Conservation (phyloP, 2,329 filamentous ascomycete genomes). For the Tympanopsis confertula region DNA sequence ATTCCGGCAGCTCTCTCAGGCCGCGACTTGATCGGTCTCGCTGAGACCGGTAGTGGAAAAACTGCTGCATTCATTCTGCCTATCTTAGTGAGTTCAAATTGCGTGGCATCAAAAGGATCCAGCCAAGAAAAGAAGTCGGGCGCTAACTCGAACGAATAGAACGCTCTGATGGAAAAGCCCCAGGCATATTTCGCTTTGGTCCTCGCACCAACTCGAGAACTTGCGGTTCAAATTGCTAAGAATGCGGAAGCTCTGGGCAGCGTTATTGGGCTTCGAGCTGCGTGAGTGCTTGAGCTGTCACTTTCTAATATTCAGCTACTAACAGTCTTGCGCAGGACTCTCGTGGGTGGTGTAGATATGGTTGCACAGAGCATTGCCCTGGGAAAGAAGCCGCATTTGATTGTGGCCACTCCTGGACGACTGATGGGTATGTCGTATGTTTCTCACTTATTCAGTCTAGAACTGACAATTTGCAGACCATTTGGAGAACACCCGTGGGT, state of each 20-base stretch:
- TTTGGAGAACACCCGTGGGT: constrained; percentile 58
- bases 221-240: constrained; percentile 54
- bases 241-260: constrained; percentile 52
- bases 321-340: constrained; percentile 46
- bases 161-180: constrained; percentile 48
- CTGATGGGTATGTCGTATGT: too few relatives aligned
- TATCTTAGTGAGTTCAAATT: neutral
- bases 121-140: too few relatives aligned
- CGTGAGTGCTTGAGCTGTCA: too few relatives aligned
- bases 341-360: constrained; percentile 63
- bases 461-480: too few relatives aligned
- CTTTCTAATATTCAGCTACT: too few relatives aligned
- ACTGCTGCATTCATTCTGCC: neutral
- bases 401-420: constrained; percentile 54
- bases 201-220: constrained; percentile 54
- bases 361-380: constrained; percentile 53
- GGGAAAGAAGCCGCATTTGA: constrained; percentile 54
- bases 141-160: too few relatives aligned
- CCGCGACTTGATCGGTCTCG: constrained; percentile 1
- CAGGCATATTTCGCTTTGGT: constrained; percentile 48
- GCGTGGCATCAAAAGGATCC: neutral
- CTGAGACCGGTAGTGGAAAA: constrained; percentile 1
- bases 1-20: neutral
- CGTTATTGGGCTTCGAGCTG: constrained; percentile 28
- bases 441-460: too few relatives aligned